Conservation (phyloP, 345 rosid genomes). For the Combretum micranthum region DNA sequence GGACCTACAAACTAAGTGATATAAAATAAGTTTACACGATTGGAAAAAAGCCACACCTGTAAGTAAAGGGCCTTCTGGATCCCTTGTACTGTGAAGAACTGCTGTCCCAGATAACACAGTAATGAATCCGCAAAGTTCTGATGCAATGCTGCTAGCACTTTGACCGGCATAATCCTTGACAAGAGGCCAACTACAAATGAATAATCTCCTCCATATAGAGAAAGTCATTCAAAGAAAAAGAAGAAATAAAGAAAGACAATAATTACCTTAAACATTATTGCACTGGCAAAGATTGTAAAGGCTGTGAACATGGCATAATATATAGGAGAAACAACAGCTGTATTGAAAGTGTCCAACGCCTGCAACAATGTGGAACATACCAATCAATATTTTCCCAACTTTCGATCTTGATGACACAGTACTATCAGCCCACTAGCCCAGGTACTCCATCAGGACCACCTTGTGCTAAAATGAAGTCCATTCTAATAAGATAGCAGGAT, state of each 20-base stretch:
- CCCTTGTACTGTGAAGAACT: conserved; percentile 39
- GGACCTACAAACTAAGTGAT: too few species aligned
- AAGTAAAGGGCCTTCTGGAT: conserved; percentile 31
- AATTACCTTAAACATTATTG: conserved; percentile 77
- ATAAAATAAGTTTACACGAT: conserved; percentile 1
- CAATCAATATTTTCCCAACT: not conserved
- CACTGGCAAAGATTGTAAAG: conserved; percentile 70
- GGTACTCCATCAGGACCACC: too few species aligned
- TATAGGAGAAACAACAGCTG: conserved; percentile 69
- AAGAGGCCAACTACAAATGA: not conserved
- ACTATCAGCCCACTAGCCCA: too few species aligned
- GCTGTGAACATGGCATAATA: conserved; percentile 74
- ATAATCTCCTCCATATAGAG: not conserved
- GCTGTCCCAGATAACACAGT: conserved; percentile 41
- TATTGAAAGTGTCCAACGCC: conserved; percentile 80
- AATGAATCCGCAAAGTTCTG: conserved; percentile 46
- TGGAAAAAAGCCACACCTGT: conserved; percentile 25
- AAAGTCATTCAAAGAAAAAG: not conserved
- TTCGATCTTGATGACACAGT: too few species aligned
- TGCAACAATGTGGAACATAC: conserved; percentile 22
- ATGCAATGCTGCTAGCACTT: conserved; percentile 41
- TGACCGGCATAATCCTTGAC: conserved; percentile 41
- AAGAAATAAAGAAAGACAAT: not conserved
- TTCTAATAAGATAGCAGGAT: too few species aligned
- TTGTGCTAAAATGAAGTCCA: too few species aligned